phyloP scores from a whole-genome alignment of 1,284 basidiomycete species.

The Blastosporella zonata region DNA sequence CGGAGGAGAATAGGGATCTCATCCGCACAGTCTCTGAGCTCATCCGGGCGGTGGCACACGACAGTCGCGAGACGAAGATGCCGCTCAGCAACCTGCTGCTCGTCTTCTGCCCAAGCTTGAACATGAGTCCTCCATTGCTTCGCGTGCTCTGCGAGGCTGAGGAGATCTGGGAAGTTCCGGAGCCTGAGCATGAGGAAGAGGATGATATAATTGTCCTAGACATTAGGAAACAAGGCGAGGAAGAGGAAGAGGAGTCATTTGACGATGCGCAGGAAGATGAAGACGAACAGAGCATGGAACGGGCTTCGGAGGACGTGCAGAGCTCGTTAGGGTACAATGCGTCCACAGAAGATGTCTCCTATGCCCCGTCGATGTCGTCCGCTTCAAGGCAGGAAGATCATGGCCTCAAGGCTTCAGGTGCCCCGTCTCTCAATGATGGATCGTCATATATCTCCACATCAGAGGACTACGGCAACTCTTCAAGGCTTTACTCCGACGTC shows the following conservation, averaged over 20 bases:
- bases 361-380: conserved; percentile 22
- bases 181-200: conserved; percentile 35
- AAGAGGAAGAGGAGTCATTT: conserved; percentile 12
- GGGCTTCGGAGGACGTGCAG: conserved; percentile 27
- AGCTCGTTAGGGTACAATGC: conserved; percentile 32
- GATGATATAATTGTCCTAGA: conserved; percentile 33
- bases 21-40: conserved; percentile 71
- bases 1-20: conserved; percentile 70
- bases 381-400: conserved; percentile 11
- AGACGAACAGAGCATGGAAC: conserved; percentile 21
- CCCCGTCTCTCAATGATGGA: conserved; percentile 29
- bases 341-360: conserved; percentile 29
- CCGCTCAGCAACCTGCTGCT: conserved; percentile 77
- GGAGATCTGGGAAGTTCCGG: conserved; percentile 50
- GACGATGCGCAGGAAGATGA: conserved; percentile 20
- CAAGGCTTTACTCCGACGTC: conserved; percentile 17
- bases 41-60: conserved; percentile 63
- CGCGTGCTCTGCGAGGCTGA: conserved; percentile 70
- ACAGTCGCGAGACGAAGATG: conserved; percentile 76
- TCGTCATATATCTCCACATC: conserved; percentile 37
- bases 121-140: conserved; percentile 74
- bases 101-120: conserved; percentile 78
- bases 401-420: conserved; percentile 23
- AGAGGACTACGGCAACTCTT: conserved; percentile 28
- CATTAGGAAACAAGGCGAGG: conserved; percentile 17